A percentile compares a stretch with the other conserved stretches of the same genome.
Evolutionary conservation across 768 basidiomycete species (phyloP).

Genomic region (Mycena alexandri): DNA sequence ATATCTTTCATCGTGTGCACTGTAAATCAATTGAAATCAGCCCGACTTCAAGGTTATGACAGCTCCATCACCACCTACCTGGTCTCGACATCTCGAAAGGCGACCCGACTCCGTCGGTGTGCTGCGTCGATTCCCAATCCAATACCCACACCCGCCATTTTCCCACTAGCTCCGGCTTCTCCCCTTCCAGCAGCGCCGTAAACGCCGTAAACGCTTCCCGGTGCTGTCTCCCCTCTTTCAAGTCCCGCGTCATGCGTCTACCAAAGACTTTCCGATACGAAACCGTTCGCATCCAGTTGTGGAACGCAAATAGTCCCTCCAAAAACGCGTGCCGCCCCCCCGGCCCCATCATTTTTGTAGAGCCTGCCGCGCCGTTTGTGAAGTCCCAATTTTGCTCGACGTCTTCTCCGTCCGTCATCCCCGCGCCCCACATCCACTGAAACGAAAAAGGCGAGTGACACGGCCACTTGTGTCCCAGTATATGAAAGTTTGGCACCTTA

Average conservation of each 20-base stretch:
- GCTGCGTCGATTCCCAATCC: constrained; percentile 8
- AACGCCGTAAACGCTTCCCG: constrained; percentile 10
- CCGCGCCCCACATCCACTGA: too few relatives aligned
- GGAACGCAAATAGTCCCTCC: constrained; percentile 4
- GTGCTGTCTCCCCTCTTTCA: constrained; percentile 6
- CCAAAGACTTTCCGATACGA: constrained; percentile 9
- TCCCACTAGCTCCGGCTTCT: neutral
- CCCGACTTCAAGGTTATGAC: too few relatives aligned
- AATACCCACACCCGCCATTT: constrained; percentile 11
- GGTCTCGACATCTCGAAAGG: too few relatives aligned
- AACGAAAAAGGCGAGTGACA: too few relatives aligned
- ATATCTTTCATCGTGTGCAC: too few relatives aligned
- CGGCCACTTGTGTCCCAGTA: neutral
- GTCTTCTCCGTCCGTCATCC: too few relatives aligned
- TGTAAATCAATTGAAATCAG: too few relatives aligned
- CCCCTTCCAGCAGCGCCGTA: neutral
- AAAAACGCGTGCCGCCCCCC: constrained; percentile 3
- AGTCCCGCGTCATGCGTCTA: too few relatives aligned
- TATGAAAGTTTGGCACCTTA: constrained; percentile 3
- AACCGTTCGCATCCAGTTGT: constrained; percentile 12
- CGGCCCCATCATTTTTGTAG: constrained; percentile 13
- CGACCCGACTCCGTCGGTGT: too few relatives aligned
- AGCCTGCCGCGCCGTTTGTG: too few relatives aligned
- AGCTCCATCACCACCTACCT: constrained; percentile 2
- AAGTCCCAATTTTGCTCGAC: too few relatives aligned